phyloP scores from a whole-genome alignment of 208 protist species.

The Strigomonas galati region DNA sequence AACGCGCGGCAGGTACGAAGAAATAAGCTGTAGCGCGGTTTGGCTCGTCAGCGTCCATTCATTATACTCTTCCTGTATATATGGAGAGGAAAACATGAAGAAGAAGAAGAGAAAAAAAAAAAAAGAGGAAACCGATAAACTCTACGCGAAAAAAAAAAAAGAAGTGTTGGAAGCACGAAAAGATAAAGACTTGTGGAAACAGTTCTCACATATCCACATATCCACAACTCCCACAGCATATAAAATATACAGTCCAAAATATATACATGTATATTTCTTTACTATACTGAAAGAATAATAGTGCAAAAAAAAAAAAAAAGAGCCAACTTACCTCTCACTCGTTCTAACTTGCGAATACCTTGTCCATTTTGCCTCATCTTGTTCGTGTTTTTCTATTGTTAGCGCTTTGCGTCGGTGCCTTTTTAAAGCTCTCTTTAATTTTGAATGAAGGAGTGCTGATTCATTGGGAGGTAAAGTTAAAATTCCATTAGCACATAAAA shows the following conservation, averaged over 20 bases:
- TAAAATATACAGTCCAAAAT: neutral
- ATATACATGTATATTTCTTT: neutral
- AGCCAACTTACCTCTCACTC: neutral
- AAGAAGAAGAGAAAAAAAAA: neutral
- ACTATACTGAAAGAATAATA: slow-evolving; percentile 4
- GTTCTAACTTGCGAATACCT: neutral
- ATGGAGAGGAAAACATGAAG: neutral
- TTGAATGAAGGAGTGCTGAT: too few species aligned
- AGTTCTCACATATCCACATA: neutral
- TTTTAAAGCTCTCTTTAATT: too few species aligned
- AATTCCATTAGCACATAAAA: too few species aligned
- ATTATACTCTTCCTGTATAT: neutral
- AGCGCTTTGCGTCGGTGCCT: too few species aligned
- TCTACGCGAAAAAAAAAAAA: neutral
- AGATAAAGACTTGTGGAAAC: neutral
- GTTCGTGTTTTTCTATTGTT: too few species aligned
- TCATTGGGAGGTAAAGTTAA: too few species aligned
- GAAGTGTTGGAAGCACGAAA: neutral
- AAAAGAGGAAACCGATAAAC: slow-evolving; percentile 7
- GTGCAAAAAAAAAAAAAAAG: neutral
- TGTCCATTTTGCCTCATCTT: neutral
- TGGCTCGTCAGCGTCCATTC: neutral
- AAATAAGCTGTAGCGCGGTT: neutral
- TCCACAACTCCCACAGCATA: neutral
- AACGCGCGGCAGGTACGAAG: neutral